Evolutionary conservation across 306 rosid genomes (phyloP).

Genomic region (Urtica urens): DNA sequence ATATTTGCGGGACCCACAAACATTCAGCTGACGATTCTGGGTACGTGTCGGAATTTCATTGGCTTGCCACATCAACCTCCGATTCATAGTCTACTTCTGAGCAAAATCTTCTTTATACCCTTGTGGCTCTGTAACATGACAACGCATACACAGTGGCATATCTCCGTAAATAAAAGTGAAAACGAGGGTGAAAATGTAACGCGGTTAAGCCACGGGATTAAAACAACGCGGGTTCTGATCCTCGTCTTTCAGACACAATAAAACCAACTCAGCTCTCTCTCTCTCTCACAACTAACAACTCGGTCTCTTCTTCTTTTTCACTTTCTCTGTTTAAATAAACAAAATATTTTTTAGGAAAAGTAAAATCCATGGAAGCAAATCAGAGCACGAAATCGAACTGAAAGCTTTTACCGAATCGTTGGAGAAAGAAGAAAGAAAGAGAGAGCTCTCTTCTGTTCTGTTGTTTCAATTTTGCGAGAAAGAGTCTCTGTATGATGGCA

Average conservation of each 20-base stretch:
- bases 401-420: not conserved
- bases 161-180: conserved; percentile 1
- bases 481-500: conserved; percentile 4
- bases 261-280: not conserved
- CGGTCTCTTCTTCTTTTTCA: not conserved
- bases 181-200: conserved; percentile 21
- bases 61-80: conserved; percentile 1
- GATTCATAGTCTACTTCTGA: not conserved
- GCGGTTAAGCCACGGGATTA: conserved; percentile 29
- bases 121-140: not conserved
- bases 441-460: not conserved
- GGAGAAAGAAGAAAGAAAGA: not conserved
- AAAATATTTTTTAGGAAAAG: too few relatives aligned
- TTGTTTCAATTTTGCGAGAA: not conserved
- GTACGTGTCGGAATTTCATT: conserved; percentile 20
- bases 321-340: not conserved
- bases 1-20: not conserved
- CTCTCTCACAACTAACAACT: not conserved
- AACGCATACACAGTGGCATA: conserved; percentile 2
- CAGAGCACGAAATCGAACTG: not conserved
- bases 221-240: conserved; percentile 32
- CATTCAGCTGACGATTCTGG: not conserved
- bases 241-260: not conserved
- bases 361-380: conserved; percentile 13
- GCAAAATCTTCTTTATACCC: conserved; percentile 14